Percentiles rank a stretch among this genome's conserved stretches.
phyloP scores from a whole-genome alignment of 495 filamentous ascomycete genomes.

The Penicillium goetzii region DNA sequence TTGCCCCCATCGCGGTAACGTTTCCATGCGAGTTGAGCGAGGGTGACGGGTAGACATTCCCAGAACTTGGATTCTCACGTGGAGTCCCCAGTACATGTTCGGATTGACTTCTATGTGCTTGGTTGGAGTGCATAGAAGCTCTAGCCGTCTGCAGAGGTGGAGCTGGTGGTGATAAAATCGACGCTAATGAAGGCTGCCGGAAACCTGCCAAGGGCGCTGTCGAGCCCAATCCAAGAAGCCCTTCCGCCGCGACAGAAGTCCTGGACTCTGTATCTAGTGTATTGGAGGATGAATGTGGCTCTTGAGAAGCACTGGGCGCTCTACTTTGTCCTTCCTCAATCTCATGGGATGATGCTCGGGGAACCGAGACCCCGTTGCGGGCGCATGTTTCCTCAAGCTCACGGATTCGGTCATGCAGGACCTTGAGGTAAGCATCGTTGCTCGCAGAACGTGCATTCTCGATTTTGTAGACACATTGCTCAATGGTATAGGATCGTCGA shows the following conservation, averaged over 20 bases:
- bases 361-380: slow-evolving; percentile 36
- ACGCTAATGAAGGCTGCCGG: not conserved
- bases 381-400: slow-evolving; percentile 41
- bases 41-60: slow-evolving; percentile 22
- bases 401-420: slow-evolving; percentile 42
- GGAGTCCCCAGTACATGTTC: slow-evolving; percentile 13
- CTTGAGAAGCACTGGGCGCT: slow-evolving; percentile 3
- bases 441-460: slow-evolving; percentile 44
- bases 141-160: slow-evolving; percentile 4
- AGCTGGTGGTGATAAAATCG: slow-evolving; percentile 4
- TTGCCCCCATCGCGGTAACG: slow-evolving; percentile 44
- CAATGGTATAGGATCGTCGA: slow-evolving; percentile 37
- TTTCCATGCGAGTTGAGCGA: slow-evolving; percentile 32
- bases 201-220: slow-evolving; percentile 4
- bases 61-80: not conserved
- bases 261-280: slow-evolving; percentile 23
- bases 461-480: slow-evolving; percentile 44
- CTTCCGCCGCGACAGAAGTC: slow-evolving; percentile 31
- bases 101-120: slow-evolving; percentile 5
- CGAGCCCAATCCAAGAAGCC: slow-evolving; percentile 27
- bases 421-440: slow-evolving; percentile 44
- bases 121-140: slow-evolving; percentile 6
- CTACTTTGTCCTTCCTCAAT: slow-evolving; percentile 10
- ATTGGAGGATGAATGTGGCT: slow-evolving; percentile 9
- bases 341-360: slow-evolving; percentile 6